Percentiles rank a stretch among this genome's conserved stretches.
Evolutionary conservation across 2,329 filamentous ascomycete species (phyloP).

Genomic region (Ceratocystis destructans): DNA sequence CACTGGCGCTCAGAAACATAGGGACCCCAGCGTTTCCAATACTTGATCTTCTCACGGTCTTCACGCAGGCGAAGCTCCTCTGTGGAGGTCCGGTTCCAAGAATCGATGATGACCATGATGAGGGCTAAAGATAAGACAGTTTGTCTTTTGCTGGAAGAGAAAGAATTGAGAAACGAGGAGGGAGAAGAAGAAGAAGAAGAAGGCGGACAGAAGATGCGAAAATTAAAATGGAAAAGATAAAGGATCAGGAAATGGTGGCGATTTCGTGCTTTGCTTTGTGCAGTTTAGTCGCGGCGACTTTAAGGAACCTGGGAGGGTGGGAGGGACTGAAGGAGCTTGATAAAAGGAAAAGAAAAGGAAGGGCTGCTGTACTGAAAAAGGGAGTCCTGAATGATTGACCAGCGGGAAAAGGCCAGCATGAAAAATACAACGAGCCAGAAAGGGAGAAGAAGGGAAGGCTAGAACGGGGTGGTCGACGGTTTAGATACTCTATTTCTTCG

Average conservation of each 20-base stretch:
- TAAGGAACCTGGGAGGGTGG: neutral
- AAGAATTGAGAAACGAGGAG: neutral
- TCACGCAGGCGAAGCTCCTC: slow-evolving; percentile 84
- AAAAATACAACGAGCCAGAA: neutral
- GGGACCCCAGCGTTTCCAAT: slow-evolving; percentile 98
- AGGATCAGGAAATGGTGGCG: neutral
- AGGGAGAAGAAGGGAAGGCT: neutral
- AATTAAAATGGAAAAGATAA: slow-evolving; percentile 1
- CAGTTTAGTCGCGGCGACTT: neutral
- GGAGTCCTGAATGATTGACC: neutral
- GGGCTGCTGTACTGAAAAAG: slow-evolving; percentile 5
- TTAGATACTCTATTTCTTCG: neutral
- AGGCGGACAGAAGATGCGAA: neutral
- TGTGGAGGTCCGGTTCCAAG: slow-evolving; percentile 72
- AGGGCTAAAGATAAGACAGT: slow-evolving; percentile 5
- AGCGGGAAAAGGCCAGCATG: neutral
- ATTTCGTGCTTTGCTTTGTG: neutral
- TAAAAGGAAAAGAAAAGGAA: neutral
- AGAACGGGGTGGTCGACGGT: neutral
- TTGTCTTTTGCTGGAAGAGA: neutral
- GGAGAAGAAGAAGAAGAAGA: neutral
- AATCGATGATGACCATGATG: slow-evolving; percentile 78
- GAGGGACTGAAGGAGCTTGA: neutral
- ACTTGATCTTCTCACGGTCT: slow-evolving; percentile 68
- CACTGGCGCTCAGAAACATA: slow-evolving; percentile 91